Evolutionary conservation across 2,329 filamentous ascomycete species (phyloP), one percentile per base, ranked within the genome.

Genomic region (Aschersonia sp.): DNA sequence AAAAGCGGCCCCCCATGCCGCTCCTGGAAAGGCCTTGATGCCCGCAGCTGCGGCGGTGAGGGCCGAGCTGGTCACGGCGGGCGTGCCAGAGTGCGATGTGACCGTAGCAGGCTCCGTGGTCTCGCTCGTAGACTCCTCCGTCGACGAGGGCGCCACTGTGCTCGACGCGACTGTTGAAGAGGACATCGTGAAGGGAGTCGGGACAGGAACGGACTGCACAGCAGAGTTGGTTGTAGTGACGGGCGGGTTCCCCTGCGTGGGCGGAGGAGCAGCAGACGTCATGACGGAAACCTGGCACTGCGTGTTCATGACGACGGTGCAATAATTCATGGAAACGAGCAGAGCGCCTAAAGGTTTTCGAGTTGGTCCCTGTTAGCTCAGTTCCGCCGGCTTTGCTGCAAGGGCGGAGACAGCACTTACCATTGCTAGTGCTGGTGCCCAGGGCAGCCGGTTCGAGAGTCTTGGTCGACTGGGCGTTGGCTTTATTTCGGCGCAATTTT

Each of bases 271-370:
- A 50, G 42, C 55, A 50, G 44, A 54, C 31, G 55, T 62, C 30
- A 61, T 60, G 45, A 59, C 53, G 44, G 57, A 55, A 44, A 58
- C 50, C 33, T 56, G 51, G 55, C 65, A 68, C 46, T 57, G 52
- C 33, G 63, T 66, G 48, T 57, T 58, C 31, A 62, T 56, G 31
- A 63, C 52, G 45, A 66, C 50, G 51, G 57, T 59, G 58, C 65
- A 67, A 47, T 63, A 52, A 54, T 64, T 65, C 53, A 64, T 57
- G 31, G 62, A 59, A 52, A 62, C 61, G 42, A 66, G 51, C 32
- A 62, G 46, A 29, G 54, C 52, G 2, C 63, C 63, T 66, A 7
- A 9, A 37, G 12, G 35, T 2, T 37, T 37, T 6, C 40, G 5
- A 39, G 35, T 39, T 42, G 4, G 10, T 12, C 14, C 14, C 40